phyloP scores from a whole-genome alignment of 768 basidiomycete genomes.

The Amyloporia xantha region DNA sequence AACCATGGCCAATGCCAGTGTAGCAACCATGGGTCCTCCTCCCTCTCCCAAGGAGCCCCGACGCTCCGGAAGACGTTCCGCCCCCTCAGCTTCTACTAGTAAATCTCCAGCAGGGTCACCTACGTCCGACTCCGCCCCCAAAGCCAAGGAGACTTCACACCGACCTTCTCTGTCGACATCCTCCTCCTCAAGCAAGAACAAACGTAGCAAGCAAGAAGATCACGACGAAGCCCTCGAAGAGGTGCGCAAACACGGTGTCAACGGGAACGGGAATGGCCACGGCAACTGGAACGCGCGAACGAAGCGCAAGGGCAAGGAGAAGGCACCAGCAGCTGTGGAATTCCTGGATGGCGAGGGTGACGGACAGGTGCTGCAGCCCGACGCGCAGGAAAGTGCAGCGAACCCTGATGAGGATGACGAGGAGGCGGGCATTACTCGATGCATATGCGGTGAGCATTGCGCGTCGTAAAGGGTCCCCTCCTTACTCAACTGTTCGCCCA shows the following conservation, averaged over 20 bases:
- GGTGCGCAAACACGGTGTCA: constrained; percentile 36
- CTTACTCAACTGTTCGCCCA: constrained; percentile 16
- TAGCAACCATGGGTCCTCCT: constrained; percentile 69
- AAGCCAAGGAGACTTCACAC: constrained; percentile 20
- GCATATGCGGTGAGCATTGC: constrained; percentile 67
- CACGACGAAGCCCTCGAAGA: constrained; percentile 56
- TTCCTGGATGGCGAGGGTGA: constrained; percentile 23
- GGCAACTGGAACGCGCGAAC: constrained; percentile 37
- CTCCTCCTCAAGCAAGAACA: constrained; percentile 32
- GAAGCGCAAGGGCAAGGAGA: constrained; percentile 63
- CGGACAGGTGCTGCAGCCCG: constrained; percentile 24
- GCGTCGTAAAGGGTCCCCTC: constrained; percentile 3
- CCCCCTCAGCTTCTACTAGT: constrained; percentile 58
- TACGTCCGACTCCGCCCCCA: constrained; percentile 37
- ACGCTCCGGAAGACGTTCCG: constrained; percentile 70
- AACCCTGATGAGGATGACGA: constrained; percentile 42
- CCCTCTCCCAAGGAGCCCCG: constrained; percentile 72
- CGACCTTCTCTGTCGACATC: constrained; percentile 21
- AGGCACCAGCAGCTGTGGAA: constrained; percentile 20
- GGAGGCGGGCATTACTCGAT: constrained; percentile 65
- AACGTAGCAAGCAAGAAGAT: constrained; percentile 71
- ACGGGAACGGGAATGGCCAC: constrained; percentile 27
- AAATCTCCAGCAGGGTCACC: constrained; percentile 67
- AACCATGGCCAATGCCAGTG: constrained; percentile 57
- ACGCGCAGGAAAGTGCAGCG: constrained; percentile 15